These are phyloP conservation scores for Skeletonema menzelii DNA, from an alignment of 108 stramenopile genomes.

Conservation along the genomic window DNA sequence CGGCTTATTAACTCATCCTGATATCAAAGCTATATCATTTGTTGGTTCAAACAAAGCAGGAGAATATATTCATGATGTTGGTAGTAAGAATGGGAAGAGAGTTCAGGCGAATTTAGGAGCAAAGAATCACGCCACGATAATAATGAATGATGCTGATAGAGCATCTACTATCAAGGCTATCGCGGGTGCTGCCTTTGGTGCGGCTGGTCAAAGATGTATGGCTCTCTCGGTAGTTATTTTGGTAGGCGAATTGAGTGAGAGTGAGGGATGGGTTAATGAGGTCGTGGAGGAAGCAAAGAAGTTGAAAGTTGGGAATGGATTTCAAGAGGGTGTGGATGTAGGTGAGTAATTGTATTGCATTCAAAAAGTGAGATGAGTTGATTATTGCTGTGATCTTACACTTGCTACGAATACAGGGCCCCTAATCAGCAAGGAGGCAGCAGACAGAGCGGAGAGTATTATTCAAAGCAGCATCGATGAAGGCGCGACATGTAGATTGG, in stretches of 20 bases:
- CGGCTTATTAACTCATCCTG: constrained; percentile 77
- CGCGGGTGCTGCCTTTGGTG: constrained; percentile 87
- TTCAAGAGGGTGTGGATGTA: constrained; percentile 79
- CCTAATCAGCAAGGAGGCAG: constrained; percentile 78
- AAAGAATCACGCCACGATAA: constrained; percentile 92
- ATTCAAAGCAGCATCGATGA: constrained; percentile 72
- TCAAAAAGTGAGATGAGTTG: neutral
- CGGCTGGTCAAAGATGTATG: constrained; percentile 98
- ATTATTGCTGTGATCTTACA: neutral
- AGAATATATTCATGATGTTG: constrained; percentile 85
- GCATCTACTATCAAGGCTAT: constrained; percentile 79
- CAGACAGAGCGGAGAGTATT: constrained; percentile 70
- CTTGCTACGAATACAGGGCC: constrained; percentile 62
- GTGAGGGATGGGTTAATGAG: constrained; percentile 57
- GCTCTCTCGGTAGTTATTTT: constrained; percentile 80
- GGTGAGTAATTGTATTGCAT: constrained; percentile 23
- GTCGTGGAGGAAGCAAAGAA: constrained; percentile 56
- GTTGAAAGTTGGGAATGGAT: constrained; percentile 86
- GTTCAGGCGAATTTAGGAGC: constrained; percentile 95
- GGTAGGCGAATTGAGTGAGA: constrained; percentile 68
- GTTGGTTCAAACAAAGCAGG: constrained; percentile 92
- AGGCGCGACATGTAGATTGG: constrained; percentile 81
- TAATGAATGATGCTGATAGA: constrained; percentile 85
- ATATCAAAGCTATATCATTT: constrained; percentile 91
- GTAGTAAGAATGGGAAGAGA: constrained; percentile 79